Conservation (phyloP, 192 early-diverging fungal genomes). For the Entomortierella beljakovae region DNA sequence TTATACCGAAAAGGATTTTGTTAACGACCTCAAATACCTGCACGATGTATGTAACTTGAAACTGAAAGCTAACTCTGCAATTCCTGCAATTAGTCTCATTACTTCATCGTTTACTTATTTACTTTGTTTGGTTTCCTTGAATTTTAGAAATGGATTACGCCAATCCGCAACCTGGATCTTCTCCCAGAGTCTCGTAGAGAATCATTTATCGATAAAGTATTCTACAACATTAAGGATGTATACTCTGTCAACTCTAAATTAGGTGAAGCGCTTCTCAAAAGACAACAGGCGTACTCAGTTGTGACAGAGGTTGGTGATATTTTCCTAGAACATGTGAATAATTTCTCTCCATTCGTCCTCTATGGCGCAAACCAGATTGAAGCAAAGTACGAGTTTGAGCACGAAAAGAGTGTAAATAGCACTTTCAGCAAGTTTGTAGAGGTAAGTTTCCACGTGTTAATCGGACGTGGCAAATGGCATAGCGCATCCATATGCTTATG, state of each 20-base stretch:
- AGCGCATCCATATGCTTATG: too few species aligned
- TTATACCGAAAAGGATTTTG: conserved; percentile 92
- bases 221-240: conserved; percentile 79
- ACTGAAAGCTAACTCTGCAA: neutral
- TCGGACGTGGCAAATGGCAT: neutral
- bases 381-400: conserved; percentile 85
- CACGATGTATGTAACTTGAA: conserved; percentile 64
- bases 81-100: neutral
- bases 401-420: conserved; percentile 75
- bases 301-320: conserved; percentile 89
- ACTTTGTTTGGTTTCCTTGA: neutral
- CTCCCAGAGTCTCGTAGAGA: conserved; percentile 72
- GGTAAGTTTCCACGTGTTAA: conserved; percentile 38
- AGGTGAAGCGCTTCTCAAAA: conserved; percentile 64
- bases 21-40: conserved; percentile 85
- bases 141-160: conserved; percentile 71
- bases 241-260: conserved; percentile 72
- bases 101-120: neutral
- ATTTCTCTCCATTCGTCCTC: conserved; percentile 82
- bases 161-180: conserved; percentile 70
- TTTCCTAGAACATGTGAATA: conserved; percentile 75
- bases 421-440: conserved; percentile 83
- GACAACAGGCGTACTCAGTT: conserved; percentile 78
- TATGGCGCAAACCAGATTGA: conserved; percentile 91
- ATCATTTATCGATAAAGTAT: conserved; percentile 82